Conservation (phyloP, 164 flowering plant genomes). For the Nelumbo lutea region DNA sequence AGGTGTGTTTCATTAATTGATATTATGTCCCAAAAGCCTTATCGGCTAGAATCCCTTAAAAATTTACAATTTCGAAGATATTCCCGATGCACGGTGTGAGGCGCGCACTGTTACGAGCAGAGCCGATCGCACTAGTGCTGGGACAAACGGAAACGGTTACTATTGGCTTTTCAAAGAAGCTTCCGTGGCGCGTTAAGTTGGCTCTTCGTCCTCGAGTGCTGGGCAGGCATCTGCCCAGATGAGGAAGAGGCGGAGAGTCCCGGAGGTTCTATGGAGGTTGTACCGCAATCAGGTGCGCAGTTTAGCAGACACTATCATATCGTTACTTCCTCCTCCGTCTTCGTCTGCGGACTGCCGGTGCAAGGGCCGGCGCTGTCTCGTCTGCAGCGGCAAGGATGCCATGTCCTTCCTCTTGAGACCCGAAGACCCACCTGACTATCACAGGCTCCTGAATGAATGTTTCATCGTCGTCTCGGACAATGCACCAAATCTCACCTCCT, state of each 20-base stretch:
- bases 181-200: no score
- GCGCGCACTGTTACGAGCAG: no score
- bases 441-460: slow-evolving; percentile 33
- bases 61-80: no score
- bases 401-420: slow-evolving; percentile 35
- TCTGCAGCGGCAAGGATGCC: slow-evolving; percentile 22
- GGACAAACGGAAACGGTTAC: no score
- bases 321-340: slow-evolving; percentile 29
- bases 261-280: slow-evolving; percentile 48
- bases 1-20: no score
- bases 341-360: slow-evolving; percentile 20
- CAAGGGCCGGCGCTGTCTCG: slow-evolving; percentile 36
- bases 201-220: no score
- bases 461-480: slow-evolving; percentile 42
- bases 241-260: slow-evolving; percentile 25
- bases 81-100: no score
- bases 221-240: not conserved
- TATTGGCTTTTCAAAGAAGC: no score
- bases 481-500: slow-evolving; percentile 28
- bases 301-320: slow-evolving; percentile 34
- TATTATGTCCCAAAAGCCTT: no score
- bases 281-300: slow-evolving; percentile 37
- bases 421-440: slow-evolving; percentile 44
- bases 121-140: no score
- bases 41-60: no score